Evolutionary conservation across 352 stramenopile species (phyloP), one percentile per base, ranked within the genome.

Genomic region (Phytophthora idaei): DNA sequence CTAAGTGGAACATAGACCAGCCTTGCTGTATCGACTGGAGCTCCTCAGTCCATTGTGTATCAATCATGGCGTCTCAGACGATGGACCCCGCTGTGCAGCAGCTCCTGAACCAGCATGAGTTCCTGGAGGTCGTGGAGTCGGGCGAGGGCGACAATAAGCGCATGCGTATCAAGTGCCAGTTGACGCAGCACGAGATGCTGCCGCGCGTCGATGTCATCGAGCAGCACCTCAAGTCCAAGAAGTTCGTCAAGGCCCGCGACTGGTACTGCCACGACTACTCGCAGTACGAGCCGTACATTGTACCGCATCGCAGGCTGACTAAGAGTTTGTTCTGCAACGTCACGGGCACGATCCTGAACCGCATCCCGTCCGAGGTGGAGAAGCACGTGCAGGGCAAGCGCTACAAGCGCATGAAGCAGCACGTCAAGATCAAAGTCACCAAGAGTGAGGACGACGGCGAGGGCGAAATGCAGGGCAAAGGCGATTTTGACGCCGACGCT

Each of bases 221-320:
- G 61, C 57, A 76, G 63, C 78, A 95, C 62, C 53, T 94, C 27
- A 69, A 80, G 53, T 90, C 81, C 42, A 96, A 95, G 71, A 91
- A 90, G 59, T 92, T 93, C 61, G 21, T 76, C 29, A 94, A 96
- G 63, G 81, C 85, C 5, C 85, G 85, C 48, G 83, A 93, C 73
- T 93, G 87, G 89, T 97, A 97, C 70, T 94, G 78, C 71, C 78
- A 90, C 72, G 90, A 97, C 73, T 97, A 94, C 80, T 89, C 83
- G 51, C 76, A 97, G 81, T 97, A 97, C 79, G 88, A 94, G 72
- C 91, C 91, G 58, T 93, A 95, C 65, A 95, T 97, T 57, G 87
- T 96, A 25, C 51, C 81, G 46, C 88, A 97, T 64, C 91, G 90
- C n/a, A 80, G 75, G 42, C 85, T 94, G 31, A 52, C 79, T 31